Evolutionary conservation across 208 protist species (phyloP).

Genomic region (Novymonas esmeraldas): DNA sequence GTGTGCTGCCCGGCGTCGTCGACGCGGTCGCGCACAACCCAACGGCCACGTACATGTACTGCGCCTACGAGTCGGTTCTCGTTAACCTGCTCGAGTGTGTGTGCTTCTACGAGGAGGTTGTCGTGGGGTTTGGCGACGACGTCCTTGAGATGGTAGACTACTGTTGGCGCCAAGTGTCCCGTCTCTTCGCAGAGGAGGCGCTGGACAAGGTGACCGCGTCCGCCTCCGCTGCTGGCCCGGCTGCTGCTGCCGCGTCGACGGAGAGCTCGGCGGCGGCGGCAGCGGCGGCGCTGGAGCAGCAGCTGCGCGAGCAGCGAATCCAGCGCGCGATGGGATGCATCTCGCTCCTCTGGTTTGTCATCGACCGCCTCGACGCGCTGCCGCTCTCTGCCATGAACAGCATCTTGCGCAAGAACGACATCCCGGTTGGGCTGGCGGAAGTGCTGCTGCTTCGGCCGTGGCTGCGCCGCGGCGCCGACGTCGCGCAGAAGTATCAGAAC

Average conservation of each 20-base stretch:
- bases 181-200: slow-evolving; percentile 64
- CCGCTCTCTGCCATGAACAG: slow-evolving; percentile 77
- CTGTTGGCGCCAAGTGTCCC: slow-evolving; percentile 83
- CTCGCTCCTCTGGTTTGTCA: slow-evolving; percentile 90
- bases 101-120: slow-evolving; percentile 85
- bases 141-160: slow-evolving; percentile 91
- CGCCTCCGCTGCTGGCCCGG: background rate
- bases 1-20: slow-evolving; percentile 59
- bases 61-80: slow-evolving; percentile 83
- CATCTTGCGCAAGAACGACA: slow-evolving; percentile 84
- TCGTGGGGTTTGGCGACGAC: slow-evolving; percentile 79
- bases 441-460: slow-evolving; percentile 83
- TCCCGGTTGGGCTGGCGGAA: slow-evolving; percentile 80
- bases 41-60: slow-evolving; percentile 82
- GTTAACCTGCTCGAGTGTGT: slow-evolving; percentile 91
- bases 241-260: background rate
- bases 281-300: slow-evolving; percentile 35
- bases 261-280: slow-evolving; percentile 21
- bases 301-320: slow-evolving; percentile 50
- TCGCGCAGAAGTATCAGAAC: slow-evolving; percentile 68
- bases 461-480: slow-evolving; percentile 54
- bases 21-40: slow-evolving; percentile 62
- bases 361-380: slow-evolving; percentile 76
- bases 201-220: slow-evolving; percentile 23
- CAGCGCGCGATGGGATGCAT: slow-evolving; percentile 77